Conservation (phyloP, 441 rosid genomes). For the Manihot esculenta region DNA sequence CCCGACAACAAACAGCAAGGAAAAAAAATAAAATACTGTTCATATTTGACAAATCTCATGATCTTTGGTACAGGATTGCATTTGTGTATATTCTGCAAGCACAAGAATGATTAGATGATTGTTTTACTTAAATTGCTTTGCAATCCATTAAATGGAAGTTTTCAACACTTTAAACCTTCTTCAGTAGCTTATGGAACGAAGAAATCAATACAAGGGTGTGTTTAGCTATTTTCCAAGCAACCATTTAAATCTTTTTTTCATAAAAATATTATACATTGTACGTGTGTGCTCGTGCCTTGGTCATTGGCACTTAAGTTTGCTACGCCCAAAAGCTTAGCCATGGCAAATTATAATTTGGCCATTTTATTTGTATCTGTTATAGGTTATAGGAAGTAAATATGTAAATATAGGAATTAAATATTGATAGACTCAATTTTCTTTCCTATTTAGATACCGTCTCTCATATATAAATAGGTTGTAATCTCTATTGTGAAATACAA, state of each 20-base stretch:
- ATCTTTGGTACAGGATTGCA: neutral
- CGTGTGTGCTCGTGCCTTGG: neutral
- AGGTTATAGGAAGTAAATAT: too few species aligned
- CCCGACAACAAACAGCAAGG: neutral
- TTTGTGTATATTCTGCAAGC: neutral
- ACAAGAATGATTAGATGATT: neutral
- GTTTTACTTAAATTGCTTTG: neutral
- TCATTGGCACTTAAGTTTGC: neutral
- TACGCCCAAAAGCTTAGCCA: neutral
- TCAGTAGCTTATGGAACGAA: neutral
- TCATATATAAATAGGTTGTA: too few species aligned
- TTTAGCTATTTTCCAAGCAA: neutral
- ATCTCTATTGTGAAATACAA: too few species aligned
- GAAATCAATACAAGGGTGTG: neutral
- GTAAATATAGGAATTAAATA: too few species aligned
- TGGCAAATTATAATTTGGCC: neutral
- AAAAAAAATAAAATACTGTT: neutral
- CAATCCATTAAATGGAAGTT: neutral
- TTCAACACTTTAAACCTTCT: neutral
- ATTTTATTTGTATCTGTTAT: too few species aligned
- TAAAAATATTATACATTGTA: too few species aligned
- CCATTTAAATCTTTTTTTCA: too few species aligned
- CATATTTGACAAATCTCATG: neutral
- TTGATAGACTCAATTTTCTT: too few species aligned
- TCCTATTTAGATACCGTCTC: too few species aligned